Evolutionary conservation across 169 alveolate genomes (phyloP), one percentile per base, ranked within the genome.

Genomic region (Plasmodium berghei): DNA sequence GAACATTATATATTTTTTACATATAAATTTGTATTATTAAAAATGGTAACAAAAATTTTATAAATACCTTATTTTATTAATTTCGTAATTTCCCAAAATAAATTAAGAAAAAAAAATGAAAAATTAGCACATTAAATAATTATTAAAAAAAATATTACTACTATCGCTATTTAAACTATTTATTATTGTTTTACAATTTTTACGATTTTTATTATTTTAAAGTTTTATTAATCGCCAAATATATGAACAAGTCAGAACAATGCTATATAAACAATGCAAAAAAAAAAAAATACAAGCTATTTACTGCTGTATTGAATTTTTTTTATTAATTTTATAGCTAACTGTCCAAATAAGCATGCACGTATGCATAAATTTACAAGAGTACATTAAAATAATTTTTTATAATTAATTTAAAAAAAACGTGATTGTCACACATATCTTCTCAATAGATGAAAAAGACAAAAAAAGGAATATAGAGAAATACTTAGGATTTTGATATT

Each of bases 251-350:
- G 69, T 18, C 9, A 62, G 72, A 62, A 40, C 54, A 71, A 71
- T 49, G 69, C 28, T 52, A 49, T 67, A 52, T 52, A 71, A 71
- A 8, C 46, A 26, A 69, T 24, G 40, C 1, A 69, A 42, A 71
- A 71, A 71, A 71, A 71, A 71, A 71, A 18, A 71, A 52, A 52
- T 52, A 42, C 85, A 49, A 71, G 85, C 85, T 52, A 71, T 71
- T 71, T 58, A 12, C 67, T 8, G 26, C 20, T 22, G 52, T 5
- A 18, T 46, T 71, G 22, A 26, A 48, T 72, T 72, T 52, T 72
- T 72, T 72, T 72, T 72, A 18, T 72, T 72, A n/a, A 20, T 20
- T 48, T 24, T 70, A 42, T 58, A 22, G 40, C 28, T 42, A 28
- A n/a, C 42, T 46, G 45, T 20, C 67, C 67, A 70, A 22, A 18